phyloP scores from a whole-genome alignment of 2,329 filamentous ascomycete genomes.

The Hymenotorrendiella dingleyae region DNA sequence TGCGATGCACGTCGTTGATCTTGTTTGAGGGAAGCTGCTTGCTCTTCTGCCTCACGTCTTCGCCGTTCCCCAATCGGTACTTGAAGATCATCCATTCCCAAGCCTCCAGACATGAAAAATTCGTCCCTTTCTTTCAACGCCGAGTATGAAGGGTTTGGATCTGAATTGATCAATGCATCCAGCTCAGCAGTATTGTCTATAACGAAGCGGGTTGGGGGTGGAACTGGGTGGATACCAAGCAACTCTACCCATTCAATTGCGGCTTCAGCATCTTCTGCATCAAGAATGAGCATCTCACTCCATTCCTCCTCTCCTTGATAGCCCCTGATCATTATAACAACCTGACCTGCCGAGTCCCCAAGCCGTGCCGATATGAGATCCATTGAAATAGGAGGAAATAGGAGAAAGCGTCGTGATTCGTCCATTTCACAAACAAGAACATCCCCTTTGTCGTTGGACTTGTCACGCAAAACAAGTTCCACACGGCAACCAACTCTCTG shows the following conservation, averaged over 20 bases:
- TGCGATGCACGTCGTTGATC: slow-evolving; percentile 5
- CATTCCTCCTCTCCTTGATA: slow-evolving; percentile 60
- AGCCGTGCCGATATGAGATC: slow-evolving; percentile 71
- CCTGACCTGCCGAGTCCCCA: slow-evolving; percentile 62
- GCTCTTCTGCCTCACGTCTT: slow-evolving; percentile 16
- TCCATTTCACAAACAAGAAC: slow-evolving; percentile 91
- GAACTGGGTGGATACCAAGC: slow-evolving; percentile 60
- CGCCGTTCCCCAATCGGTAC: slow-evolving; percentile 29
- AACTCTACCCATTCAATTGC: slow-evolving; percentile 84
- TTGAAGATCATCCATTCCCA: slow-evolving; percentile 15
- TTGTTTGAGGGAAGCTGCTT: slow-evolving; percentile 6
- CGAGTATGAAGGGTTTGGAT: neutral
- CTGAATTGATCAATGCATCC: slow-evolving; percentile 6
- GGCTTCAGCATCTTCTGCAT: slow-evolving; percentile 52
- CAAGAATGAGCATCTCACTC: slow-evolving; percentile 78
- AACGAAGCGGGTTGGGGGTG: slow-evolving; percentile 36
- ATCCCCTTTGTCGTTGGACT: slow-evolving; percentile 68
- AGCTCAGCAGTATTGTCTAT: slow-evolving; percentile 33
- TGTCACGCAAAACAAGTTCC: slow-evolving; percentile 81
- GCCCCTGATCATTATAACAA: slow-evolving; percentile 84
- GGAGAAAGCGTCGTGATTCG: slow-evolving; percentile 65
- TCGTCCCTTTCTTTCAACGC: neutral
- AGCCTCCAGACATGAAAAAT: slow-evolving; percentile 5
- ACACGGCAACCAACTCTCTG: slow-evolving; percentile 85
- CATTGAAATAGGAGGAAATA: slow-evolving; percentile 83